These are phyloP conservation scores for Dalbergia cultrata DNA, from an alignment of 306 rosid species.

Conservation along the genomic window DNA sequence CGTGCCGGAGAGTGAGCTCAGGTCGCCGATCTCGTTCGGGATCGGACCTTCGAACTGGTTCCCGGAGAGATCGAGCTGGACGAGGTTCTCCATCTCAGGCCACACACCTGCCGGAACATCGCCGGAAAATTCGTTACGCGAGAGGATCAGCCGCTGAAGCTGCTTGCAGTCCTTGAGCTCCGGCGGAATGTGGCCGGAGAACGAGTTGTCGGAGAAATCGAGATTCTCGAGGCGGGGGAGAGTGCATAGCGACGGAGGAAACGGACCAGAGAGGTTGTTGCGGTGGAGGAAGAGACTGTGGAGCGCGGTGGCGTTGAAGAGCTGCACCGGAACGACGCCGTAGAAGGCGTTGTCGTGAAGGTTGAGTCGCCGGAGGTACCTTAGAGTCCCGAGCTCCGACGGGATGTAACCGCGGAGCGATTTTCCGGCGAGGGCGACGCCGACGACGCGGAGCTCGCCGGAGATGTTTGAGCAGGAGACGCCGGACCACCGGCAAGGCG, in stretches of 20 bases:
- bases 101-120: constrained; percentile 72
- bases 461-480: constrained; percentile 76
- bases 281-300: constrained; percentile 88
- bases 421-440: constrained; percentile 75
- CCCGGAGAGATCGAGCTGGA: constrained; percentile 79
- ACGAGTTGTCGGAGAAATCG: constrained; percentile 83
- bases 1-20: constrained; percentile 76
- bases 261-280: constrained; percentile 85
- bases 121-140: constrained; percentile 73
- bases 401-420: constrained; percentile 88
- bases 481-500: constrained; percentile 87
- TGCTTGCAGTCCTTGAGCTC: constrained; percentile 66
- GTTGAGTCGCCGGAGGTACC: constrained; percentile 87
- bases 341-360: constrained; percentile 78
- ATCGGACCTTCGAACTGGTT: constrained; percentile 73
- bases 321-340: constrained; percentile 80
- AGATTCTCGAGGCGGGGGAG: constrained; percentile 82
- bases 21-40: constrained; percentile 69
- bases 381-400: constrained; percentile 82
- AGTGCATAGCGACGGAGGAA: constrained; percentile 73
- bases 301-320: constrained; percentile 91
- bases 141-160: constrained; percentile 72
- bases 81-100: constrained; percentile 60
- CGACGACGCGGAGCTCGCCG: constrained; percentile 81
- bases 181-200: constrained; percentile 65